Conservation (phyloP, 768 basidiomycete genomes). For the Tulasnella sp. region DNA sequence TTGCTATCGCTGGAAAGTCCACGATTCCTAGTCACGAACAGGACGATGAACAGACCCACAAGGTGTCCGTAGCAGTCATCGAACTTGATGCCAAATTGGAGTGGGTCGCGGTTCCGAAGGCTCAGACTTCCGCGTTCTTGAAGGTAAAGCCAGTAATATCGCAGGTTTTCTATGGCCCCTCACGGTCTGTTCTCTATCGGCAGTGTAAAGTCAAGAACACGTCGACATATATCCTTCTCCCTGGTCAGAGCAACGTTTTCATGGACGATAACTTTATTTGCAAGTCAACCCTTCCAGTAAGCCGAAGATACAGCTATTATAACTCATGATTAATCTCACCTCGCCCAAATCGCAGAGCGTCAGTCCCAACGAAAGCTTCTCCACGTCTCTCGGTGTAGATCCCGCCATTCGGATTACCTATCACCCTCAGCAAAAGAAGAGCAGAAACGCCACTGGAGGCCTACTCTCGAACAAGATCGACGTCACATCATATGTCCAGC, state of each 20-base stretch:
- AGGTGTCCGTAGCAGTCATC: constrained; percentile 30
- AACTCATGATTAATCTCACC: not conserved
- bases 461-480: constrained; percentile 31
- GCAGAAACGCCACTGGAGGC: constrained; percentile 14
- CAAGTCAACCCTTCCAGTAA: constrained; percentile 36
- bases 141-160: not conserved
- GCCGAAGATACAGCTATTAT: not conserved
- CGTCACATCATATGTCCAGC: constrained; percentile 32
- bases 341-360: constrained; percentile 15
- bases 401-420: constrained; percentile 37
- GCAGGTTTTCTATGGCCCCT: not conserved
- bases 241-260: constrained; percentile 35
- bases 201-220: constrained; percentile 34
- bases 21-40: constrained; percentile 31
- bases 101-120: constrained; percentile 36
- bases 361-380: constrained; percentile 33
- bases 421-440: constrained; percentile 33
- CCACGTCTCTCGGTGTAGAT: constrained; percentile 37
- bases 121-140: constrained; percentile 18
- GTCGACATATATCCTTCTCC: constrained; percentile 29
- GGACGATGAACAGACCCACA: constrained; percentile 19
- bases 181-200: not conserved
- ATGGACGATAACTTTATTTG: constrained; percentile 38
- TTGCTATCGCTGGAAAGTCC: constrained; percentile 28
- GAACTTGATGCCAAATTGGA: constrained; percentile 34